Evolutionary conservation across 495 filamentous ascomycete genomes (phyloP), one percentile per base, ranked within the genome.

Genomic region (Penicillium nucicola): DNA sequence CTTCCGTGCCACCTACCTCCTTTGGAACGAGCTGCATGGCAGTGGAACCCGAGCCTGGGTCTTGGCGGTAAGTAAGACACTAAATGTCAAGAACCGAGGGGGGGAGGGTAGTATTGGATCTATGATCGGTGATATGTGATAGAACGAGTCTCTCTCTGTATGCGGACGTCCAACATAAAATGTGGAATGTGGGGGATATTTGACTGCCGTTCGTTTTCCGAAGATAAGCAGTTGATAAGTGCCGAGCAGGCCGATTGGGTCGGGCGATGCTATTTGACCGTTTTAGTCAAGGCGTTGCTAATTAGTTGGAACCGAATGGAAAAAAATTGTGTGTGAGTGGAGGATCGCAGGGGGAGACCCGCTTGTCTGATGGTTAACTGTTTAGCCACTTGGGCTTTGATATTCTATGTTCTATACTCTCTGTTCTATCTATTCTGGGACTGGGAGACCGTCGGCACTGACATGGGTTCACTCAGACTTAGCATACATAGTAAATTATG

Each of bases 1-100:
- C 19, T 33, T 45, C 37, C 34, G 33, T 18, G 77, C 33, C 41
- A 56, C 79, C 57, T 68, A 91, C 90, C 83, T 95, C 90, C 75
- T 84, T 88, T 1, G 90, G 90, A 53, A 90, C 76, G 40, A 95
- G 82, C 80, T 92, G 87, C 90, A 95, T 95, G 40, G 34, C 62
- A 48, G 57, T 66, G 57, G 57, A 55, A 58, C 59, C 62, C 54
- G 31, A 50, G 43, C 40, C 42, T 50, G 48, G 45, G 39, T 43
- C 53, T 61, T 57, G 57, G 55, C 45, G 57, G n/a, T n/a, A n/a
- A n/a, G n/a, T n/a, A n/a, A n/a, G n/a, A n/a, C n/a, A n/a, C n/a
- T n/a, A n/a, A 30, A 8, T 28, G 11, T 23, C 20, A 8, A 31
- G 33, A 33, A 44, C 18, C 39, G 42, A 42, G 33, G 17, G 35